Evolutionary conservation across 1,284 basidiomycete species (phyloP), one percentile per base, ranked within the genome.

Genomic region (Ceratobasidium sp.): DNA sequence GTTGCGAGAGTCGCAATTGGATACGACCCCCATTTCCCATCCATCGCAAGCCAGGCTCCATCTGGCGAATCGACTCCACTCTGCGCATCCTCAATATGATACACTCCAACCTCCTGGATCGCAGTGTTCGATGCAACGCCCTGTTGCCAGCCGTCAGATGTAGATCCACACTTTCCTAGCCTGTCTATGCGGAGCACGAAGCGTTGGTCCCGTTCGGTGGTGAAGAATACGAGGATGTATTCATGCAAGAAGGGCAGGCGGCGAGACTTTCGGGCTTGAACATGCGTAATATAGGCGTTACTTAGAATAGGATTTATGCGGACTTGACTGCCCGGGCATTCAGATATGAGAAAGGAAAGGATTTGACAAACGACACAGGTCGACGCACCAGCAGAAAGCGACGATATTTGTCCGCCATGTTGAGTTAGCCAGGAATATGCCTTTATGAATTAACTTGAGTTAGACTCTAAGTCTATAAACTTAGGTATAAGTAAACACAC

Each of bases 201-300:
- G 13, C 62, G 47, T 32, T 52, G 30, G 7, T 28, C 23, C 9
- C 35, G 5, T 0, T 28, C 28, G n/a, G 32, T 35, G 1, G 62
- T 52, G 35, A 64, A 52, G 38, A 50, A 64, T 14, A 64, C 47
- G 9, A 64, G 30, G 5, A 64, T 50, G 35, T 64, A 64, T 41
- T 64, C 62, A 47, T 64, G 62, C 3, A 64, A 21, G 35, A 64
- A 64, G 3, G 62, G 62, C 1, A 47, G 62, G 9, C 47, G 18
- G n/a, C 62, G 46, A n/a, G 62, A 64, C 30, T 64, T 64, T 30
- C 62, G 28, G 11, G 62, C 62, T 18, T 64, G 62, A 14, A 64
- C 23, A n/a, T 64, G 49, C 13, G 62, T 64, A 46, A 64, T 64
- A 6, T 35, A 46, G 11, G 62, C 62, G 0, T 52, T 21, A 2